A percentile compares a stretch with the other conserved stretches of the same genome.
phyloP scores from a whole-genome alignment of 345 rosid genomes.

The Euclidium syriacum region DNA sequence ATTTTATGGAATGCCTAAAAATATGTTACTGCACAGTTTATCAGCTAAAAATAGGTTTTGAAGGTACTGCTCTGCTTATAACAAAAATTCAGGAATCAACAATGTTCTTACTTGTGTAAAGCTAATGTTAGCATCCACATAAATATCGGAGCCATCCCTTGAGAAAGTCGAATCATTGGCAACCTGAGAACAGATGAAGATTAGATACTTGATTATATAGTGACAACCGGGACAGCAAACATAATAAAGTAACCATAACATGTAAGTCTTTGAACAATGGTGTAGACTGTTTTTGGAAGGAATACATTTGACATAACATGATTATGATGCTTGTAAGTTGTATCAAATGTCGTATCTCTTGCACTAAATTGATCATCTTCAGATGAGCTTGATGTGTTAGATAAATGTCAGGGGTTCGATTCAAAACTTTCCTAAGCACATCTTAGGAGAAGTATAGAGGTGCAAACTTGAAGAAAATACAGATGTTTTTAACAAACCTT shows the following conservation, averaged over 20 bases:
- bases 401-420: background rate
- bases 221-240: background rate
- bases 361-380: conserved; percentile 9
- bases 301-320: background rate
- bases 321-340: background rate
- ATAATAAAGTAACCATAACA: conserved; percentile 12
- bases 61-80: conserved; percentile 7
- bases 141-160: conserved; percentile 87
- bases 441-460: background rate
- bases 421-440: conserved; percentile 2
- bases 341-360: background rate
- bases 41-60: background rate
- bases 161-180: conserved; percentile 71
- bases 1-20: background rate
- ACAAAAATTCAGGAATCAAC: conserved; percentile 9
- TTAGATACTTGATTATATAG: conserved; percentile 8
- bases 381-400: background rate
- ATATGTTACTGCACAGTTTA: conserved; percentile 5
- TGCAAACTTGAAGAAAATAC: background rate
- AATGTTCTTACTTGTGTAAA: conserved; percentile 69
- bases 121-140: conserved; percentile 76
- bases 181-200: conserved; percentile 44
- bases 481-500: conserved; percentile 46
- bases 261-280: background rate
- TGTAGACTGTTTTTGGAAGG: background rate